Base-by-base conservation (phyloP, 306 rosid genomes). In the Inga leiocalycina region DNA sequence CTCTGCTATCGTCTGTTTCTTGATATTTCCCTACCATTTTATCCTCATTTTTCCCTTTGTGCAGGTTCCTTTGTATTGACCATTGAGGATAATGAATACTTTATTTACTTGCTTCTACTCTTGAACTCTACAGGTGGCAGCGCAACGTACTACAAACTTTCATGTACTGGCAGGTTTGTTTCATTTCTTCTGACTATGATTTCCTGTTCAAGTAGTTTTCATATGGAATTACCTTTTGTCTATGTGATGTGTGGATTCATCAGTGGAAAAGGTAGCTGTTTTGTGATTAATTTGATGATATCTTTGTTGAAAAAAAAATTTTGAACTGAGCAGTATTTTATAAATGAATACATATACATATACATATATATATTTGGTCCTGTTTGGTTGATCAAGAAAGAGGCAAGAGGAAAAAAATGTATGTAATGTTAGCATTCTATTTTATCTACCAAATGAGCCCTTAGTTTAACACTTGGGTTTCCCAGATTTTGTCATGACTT, bases 151-250 rank as follows among this genome's bases (percentile, higher is more conserved):
- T 93, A 75, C 99, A 96, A 81, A 84, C 97, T 19, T 93, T 93
- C 89, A 89, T 93, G 90, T 93, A 93, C 85, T 96, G 99, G 99
- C 99, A 96, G 99, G 99, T 96, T 52, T 35, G 88, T 85, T 84
- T 65, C 82, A 15, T 62, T 52, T 57, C 49, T 68, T 52, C 64
- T 57, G 32, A 8, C 11, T 57, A 0, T 56, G 30, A 59, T 10
- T 22, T 59, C 32, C 15, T 59, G 32, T 59, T 59, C 34, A 59
- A 20, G 32, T n/a, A 22, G 66, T 59, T 20, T 10, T 59, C 66
- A 20, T 59, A n/a, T 59, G 22, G 6, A 10, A 59, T 22, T 22
- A 34, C 34, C 66, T 59, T 20, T 59, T 59, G 66, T 22, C 11
- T 16, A n/a, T 57, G 64, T 57, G 64, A n/a, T 57, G 64, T 57